Evolutionary conservation across 116 monocot species (phyloP), one percentile per base, ranked within the genome.

Genomic region (Cymodocea nodosa): DNA sequence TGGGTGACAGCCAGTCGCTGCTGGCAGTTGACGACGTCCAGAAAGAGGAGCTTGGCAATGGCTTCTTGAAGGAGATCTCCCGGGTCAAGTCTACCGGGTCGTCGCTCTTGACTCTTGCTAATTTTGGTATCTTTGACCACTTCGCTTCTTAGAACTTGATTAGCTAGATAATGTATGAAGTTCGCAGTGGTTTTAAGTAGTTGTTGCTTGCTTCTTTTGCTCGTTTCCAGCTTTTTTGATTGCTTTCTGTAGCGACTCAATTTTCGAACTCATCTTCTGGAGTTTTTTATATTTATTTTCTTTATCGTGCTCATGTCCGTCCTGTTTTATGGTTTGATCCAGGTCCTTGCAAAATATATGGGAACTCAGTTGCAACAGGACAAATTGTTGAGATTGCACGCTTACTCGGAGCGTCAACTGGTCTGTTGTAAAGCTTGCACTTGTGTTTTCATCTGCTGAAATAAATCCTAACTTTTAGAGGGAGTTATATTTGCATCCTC

Each of bases 1-100:
- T 91, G 6, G 79, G 86, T 24, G 97, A 97, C 75, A 91, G 92
- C 75, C 66, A 67, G 49, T 83, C 97, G 1, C 51, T 97, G 82
- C 66, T 97, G n/a, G 73, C 72, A 39, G 83, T 78, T 15, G 63
- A 80, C 19, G 91, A 97, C 57, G 73, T 76, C 17, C 68, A 68
- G 6, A 62, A 66, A 23, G 30, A n/a, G 63, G 85, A 77, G 48
- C 49, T 94, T 23, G 35, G 60, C 5, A 82, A 94, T 59, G 73
- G 61, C 17, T 71, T 81, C 56, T 73, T 97, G 76, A 40, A 51
- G 24, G 72, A 78, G 51, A 67, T 91, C 57, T 87, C 82, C 73
- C 68, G 70, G 14, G 76, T 59, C 18, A 97, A 97, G 66, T 83
- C 88, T 20, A 56, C 79, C 12, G 91, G 85, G 0, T 74, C 68